Conservation (phyloP, 164 flowering plant genomes). For the Vitis rotundifolia region DNA sequence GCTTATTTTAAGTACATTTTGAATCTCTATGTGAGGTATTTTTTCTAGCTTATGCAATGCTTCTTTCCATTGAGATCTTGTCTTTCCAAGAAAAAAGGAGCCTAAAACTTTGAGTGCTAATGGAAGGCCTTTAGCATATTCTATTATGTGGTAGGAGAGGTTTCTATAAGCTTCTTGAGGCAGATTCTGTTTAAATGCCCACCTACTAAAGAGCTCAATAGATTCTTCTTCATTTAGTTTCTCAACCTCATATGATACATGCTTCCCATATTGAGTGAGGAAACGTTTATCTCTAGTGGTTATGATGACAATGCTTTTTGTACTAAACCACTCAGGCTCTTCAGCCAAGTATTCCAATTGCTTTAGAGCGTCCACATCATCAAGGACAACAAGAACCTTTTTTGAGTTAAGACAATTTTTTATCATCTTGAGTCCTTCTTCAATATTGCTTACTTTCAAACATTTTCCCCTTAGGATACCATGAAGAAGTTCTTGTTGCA, state of each 20-base stretch:
- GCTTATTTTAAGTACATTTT: neutral
- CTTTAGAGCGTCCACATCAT: neutral
- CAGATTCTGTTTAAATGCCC: constrained; percentile 4
- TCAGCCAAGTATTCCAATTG: neutral
- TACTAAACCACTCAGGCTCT: neutral
- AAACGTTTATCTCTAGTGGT: constrained; percentile 14
- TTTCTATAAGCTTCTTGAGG: constrained; percentile 2
- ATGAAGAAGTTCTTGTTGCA: neutral
- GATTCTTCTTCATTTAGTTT: neutral
- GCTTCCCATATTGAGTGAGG: neutral
- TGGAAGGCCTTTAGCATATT: constrained; percentile 6
- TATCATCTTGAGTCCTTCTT: constrained; percentile 1
- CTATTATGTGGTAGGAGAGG: neutral
- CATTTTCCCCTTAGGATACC: neutral
- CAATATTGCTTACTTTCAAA: neutral
- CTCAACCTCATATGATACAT: neutral
- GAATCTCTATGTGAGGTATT: neutral
- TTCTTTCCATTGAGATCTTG: neutral
- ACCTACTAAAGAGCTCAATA: constrained; percentile 8
- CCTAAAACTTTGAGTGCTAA: constrained; percentile 17
- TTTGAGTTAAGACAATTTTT: neutral
- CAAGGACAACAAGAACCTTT: constrained; percentile 1
- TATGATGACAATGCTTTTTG: constrained; percentile 9
- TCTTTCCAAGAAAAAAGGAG: neutral
- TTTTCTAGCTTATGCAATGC: neutral